Percentiles rank a stretch among this genome's conserved stretches.
These are phyloP conservation scores for Casuarina equisetifolia DNA, from an alignment of 306 rosid species.

Conservation along the genomic window DNA sequence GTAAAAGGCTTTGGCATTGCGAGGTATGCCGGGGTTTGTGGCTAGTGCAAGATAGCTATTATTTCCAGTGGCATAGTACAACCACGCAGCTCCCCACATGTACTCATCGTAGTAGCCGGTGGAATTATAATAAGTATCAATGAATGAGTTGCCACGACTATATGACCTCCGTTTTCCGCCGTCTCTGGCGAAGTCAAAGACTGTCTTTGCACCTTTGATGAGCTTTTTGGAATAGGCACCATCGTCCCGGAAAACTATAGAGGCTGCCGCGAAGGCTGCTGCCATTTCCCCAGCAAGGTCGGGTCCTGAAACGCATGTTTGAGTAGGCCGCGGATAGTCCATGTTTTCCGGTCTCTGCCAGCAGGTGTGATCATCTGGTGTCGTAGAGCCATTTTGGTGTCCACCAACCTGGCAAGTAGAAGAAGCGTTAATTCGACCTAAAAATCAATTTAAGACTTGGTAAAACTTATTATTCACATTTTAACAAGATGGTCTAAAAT, in stretches of 20 bases:
- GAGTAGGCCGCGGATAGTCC: constrained; percentile 41
- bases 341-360: constrained; percentile 73
- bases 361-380: constrained; percentile 57
- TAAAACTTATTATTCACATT: too few species aligned
- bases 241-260: constrained; percentile 60
- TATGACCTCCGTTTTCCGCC: constrained; percentile 32
- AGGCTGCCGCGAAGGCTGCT: constrained; percentile 70
- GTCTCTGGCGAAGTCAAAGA: constrained; percentile 54
- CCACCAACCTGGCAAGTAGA: constrained; percentile 48
- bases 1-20: constrained; percentile 40
- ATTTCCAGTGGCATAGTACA: constrained; percentile 68
- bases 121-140: constrained; percentile 54
- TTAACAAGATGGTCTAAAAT: too few species aligned
- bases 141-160: constrained; percentile 31
- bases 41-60: constrained; percentile 45
- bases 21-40: constrained; percentile 35
- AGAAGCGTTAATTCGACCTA: background rate
- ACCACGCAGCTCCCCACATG: constrained; percentile 71
- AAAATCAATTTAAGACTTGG: too few species aligned
- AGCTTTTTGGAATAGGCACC: constrained; percentile 42
- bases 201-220: constrained; percentile 43
- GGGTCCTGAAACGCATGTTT: constrained; percentile 36
- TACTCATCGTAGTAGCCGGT: constrained; percentile 61
- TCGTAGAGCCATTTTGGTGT: constrained; percentile 30
- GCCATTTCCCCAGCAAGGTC: constrained; percentile 72